phyloP scores from a whole-genome alignment of 805 yeast species.

The Candida sonorensis region DNA sequence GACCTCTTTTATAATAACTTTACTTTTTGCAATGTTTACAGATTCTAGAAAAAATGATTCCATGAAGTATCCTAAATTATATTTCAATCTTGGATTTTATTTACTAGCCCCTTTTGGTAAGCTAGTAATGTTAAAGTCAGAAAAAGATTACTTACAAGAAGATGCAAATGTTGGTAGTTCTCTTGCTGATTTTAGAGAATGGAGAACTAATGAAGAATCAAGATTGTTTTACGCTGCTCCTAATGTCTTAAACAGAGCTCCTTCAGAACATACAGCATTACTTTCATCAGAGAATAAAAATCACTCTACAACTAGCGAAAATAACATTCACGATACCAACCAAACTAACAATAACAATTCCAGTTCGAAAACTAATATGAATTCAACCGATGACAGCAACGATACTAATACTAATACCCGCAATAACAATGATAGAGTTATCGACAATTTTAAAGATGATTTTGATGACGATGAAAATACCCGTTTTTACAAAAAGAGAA shows the following conservation, averaged over 20 bases:
- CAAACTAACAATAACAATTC: no score
- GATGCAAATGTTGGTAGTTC: conserved; percentile 87
- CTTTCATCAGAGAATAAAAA: conserved; percentile 1
- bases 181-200: conserved; percentile 73
- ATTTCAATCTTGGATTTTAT: conserved; percentile 61
- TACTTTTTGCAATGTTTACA: conserved; percentile 36
- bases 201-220: conserved; percentile 81
- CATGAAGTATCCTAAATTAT: conserved; percentile 53
- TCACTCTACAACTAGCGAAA: no score
- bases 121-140: conserved; percentile 70
- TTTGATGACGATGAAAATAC: conserved; percentile 24
- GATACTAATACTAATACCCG: neutral
- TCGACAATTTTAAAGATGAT: conserved; percentile 5
- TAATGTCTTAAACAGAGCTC: conserved; percentile 7
- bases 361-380: no score
- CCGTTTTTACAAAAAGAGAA: conserved; percentile 33
- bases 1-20: conserved; percentile 40
- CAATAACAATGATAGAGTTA: neutral
- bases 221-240: conserved; percentile 76
- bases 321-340: no score
- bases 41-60: conserved; percentile 40
- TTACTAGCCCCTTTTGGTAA: conserved; percentile 85
- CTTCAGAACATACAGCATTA: conserved; percentile 17
- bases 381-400: neutral
- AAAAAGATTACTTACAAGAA: conserved; percentile 74